These are phyloP conservation scores for Fusarium sp. DNA, from an alignment of 2,329 filamentous ascomycete genomes.

Conservation along the genomic window DNA sequence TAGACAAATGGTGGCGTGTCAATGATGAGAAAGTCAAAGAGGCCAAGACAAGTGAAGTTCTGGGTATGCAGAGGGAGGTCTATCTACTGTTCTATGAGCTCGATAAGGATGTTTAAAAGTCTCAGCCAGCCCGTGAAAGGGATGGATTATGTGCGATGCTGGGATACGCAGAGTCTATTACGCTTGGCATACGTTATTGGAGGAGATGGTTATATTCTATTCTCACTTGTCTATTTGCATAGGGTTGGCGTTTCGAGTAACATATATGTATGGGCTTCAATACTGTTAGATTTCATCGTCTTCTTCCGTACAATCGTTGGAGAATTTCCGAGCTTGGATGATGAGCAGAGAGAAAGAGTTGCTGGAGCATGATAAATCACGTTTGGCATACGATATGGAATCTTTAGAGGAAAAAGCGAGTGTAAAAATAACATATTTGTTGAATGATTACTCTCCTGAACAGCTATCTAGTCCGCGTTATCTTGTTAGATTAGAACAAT, in stretches of 20 bases:
- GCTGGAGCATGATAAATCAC: constrained; percentile 6
- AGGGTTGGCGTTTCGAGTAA: constrained; percentile 40
- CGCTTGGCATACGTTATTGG: background rate
- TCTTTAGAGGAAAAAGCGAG: background rate
- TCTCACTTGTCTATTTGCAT: constrained; percentile 35
- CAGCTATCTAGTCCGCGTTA: background rate
- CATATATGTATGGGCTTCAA: constrained; percentile 10
- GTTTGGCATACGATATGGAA: background rate
- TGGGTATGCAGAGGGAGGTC: constrained; percentile 94
- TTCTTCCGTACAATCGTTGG: background rate
- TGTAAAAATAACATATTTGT: background rate
- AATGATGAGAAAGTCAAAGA: constrained; percentile 98
- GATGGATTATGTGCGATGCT: background rate
- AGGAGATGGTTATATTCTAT: constrained; percentile 2
- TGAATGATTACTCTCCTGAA: background rate
- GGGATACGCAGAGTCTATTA: constrained; percentile 5
- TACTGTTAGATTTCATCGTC: constrained; percentile 28
- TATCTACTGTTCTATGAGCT: constrained; percentile 97
- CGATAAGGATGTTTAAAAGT: constrained; percentile 60
- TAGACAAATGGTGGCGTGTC: constrained; percentile 93
- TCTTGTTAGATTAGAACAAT: background rate
- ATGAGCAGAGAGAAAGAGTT: background rate
- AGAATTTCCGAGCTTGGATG: constrained; percentile 13
- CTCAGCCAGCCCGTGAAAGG: background rate
- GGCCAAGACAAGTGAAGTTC: constrained; percentile 88